Evolutionary conservation across 352 stramenopile genomes (phyloP).

Genomic region (Halophytophthora polymorphica): DNA sequence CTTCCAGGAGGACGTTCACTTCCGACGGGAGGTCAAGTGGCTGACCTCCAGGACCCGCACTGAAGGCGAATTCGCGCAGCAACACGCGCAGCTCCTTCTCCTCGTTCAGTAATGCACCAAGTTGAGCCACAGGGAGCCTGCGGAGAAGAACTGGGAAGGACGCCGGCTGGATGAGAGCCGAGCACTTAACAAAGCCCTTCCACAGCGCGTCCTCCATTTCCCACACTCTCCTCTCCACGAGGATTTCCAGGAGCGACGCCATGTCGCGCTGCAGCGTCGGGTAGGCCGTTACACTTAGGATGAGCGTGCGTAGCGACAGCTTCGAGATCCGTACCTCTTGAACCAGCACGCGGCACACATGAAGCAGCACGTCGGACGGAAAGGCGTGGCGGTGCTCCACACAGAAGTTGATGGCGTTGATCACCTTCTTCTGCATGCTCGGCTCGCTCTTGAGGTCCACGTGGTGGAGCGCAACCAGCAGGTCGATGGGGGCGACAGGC

Average conservation of each 20-base stretch:
- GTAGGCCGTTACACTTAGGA: conserved; percentile 73
- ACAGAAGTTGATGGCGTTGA: conserved; percentile 76
- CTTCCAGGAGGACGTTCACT: conserved; percentile 26
- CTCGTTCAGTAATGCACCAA: conserved; percentile 49
- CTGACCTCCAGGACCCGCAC: conserved; percentile 23
- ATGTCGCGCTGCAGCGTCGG: conserved; percentile 62
- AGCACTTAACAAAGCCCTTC: conserved; percentile 81
- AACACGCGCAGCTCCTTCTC: conserved; percentile 55
- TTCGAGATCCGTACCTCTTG: conserved; percentile 59
- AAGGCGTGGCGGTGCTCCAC: conserved; percentile 79
- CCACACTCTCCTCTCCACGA: conserved; percentile 59
- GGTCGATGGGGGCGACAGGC: conserved; percentile 56
- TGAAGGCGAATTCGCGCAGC: conserved; percentile 41
- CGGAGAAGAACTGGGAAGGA: conserved; percentile 66
- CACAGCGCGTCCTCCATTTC: conserved; percentile 72
- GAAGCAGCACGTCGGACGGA: conserved; percentile 64
- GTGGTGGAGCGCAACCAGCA: conserved; percentile 76
- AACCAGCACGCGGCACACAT: conserved; percentile 65
- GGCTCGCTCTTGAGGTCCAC: conserved; percentile 66
- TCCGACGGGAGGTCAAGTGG: conserved; percentile 31
- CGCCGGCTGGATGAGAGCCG: conserved; percentile 66
- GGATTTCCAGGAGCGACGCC: conserved; percentile 48
- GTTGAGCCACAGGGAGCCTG: conserved; percentile 46
- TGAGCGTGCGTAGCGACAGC: conserved; percentile 71
- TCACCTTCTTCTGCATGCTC: conserved; percentile 75